These are phyloP conservation scores for Lepidium sativum DNA, from an alignment of 345 rosid genomes.

Conservation along the genomic window DNA sequence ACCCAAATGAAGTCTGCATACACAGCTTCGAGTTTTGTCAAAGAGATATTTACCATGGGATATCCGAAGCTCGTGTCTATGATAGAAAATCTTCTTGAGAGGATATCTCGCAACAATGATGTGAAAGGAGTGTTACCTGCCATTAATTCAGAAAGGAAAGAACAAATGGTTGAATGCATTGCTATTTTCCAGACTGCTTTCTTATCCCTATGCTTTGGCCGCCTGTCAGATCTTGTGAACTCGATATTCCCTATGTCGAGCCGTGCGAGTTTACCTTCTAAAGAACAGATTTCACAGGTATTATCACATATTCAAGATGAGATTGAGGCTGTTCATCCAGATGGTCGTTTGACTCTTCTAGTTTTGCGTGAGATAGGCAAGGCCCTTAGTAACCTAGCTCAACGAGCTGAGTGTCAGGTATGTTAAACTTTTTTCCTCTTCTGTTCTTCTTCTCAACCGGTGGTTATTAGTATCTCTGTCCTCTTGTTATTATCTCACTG, in stretches of 20 bases:
- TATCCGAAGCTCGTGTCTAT: conserved; percentile 86
- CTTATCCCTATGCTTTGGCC: conserved; percentile 66
- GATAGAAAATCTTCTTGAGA: conserved; percentile 79
- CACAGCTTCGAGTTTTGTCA: conserved; percentile 96
- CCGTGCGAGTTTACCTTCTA: conserved; percentile 92
- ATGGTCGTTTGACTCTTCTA: conserved; percentile 82
- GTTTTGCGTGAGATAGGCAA: conserved; percentile 84
- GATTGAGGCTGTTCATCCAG: conserved; percentile 84
- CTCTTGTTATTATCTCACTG: not conserved
- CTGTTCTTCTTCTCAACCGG: not conserved
- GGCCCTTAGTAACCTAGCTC: conserved; percentile 66
- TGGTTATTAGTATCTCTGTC: not conserved
- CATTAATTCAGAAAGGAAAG: conserved; percentile 62
- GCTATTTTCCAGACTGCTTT: conserved; percentile 89
- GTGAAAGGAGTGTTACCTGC: conserved; percentile 93
- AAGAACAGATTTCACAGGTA: conserved; percentile 75
- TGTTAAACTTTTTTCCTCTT: not conserved
- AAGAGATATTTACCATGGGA: conserved; percentile 83
- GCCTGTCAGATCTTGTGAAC: conserved; percentile 86
- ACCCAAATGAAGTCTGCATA: conserved; percentile 92
- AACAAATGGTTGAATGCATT: conserved; percentile 69
- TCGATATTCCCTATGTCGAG: conserved; percentile 77
- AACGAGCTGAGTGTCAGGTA: conserved; percentile 97
- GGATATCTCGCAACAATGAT: conserved; percentile 73
- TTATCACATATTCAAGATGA: conserved; percentile 88